These are phyloP conservation scores for Orbilia oligospora DNA, from an alignment of 2,329 filamentous ascomycete species.

Conservation along the genomic window DNA sequence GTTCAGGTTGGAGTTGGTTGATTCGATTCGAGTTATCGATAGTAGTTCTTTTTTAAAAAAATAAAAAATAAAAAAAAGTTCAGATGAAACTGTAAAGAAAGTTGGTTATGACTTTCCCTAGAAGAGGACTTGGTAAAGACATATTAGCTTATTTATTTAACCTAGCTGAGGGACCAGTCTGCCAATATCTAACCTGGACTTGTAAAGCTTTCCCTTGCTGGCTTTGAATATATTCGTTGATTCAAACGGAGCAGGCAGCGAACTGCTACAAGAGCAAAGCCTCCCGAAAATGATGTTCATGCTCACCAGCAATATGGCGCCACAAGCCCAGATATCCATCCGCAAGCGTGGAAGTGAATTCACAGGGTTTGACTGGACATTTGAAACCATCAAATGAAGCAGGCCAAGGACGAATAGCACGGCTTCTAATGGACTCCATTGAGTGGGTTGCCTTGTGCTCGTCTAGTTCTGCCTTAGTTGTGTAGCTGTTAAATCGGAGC, in stretches of 20 bases:
- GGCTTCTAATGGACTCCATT: constrained; percentile 27
- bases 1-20: too few relatives aligned
- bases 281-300: constrained; percentile 32
- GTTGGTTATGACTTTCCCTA: background rate
- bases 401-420: constrained; percentile 46
- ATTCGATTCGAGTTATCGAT: too few relatives aligned
- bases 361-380: constrained; percentile 15
- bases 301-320: constrained; percentile 36
- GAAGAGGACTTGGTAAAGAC: background rate
- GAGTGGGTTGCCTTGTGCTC: constrained; percentile 40
- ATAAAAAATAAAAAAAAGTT: background rate
- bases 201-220: background rate
- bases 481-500: constrained; percentile 6
- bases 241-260: background rate
- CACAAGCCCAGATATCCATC: constrained; percentile 43
- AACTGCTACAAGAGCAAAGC: constrained; percentile 26
- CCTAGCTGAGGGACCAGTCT: background rate
- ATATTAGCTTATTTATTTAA: background rate
- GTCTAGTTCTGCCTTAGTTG: constrained; percentile 9
- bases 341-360: constrained; percentile 19
- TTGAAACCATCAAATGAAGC: constrained; percentile 32
- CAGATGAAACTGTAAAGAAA: background rate
- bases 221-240: background rate
- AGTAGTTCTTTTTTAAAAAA: too few relatives aligned
- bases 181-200: background rate